Conservation (phyloP, 192 early-diverging fungal species). For the Spinellus fusiger region DNA sequence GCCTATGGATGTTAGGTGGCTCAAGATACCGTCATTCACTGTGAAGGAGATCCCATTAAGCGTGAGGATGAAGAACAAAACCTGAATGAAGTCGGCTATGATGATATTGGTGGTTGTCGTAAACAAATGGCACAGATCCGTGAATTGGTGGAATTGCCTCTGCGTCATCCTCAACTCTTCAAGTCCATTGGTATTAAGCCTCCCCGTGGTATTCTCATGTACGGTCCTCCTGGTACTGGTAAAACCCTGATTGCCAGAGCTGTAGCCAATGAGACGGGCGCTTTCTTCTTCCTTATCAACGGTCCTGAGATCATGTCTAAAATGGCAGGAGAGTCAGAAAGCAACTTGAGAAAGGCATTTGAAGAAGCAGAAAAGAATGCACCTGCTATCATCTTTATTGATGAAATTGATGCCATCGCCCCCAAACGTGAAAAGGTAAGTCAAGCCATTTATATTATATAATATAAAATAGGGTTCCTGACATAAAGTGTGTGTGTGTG, state of each 20-base stretch:
- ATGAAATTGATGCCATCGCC: slow-evolving; percentile 97
- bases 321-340: slow-evolving; percentile 99
- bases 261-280: slow-evolving; percentile 98
- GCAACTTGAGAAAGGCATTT: slow-evolving; percentile 96
- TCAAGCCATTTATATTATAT: neutral
- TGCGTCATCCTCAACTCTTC: slow-evolving; percentile 98
- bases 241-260: slow-evolving; percentile 98
- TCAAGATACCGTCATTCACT: slow-evolving; percentile 97
- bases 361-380: slow-evolving; percentile 98
- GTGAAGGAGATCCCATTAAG: slow-evolving; percentile 97
- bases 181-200: slow-evolving; percentile 99
- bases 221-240: slow-evolving; percentile 97
- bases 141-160: slow-evolving; percentile 94
- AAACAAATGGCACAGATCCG: slow-evolving; percentile 99
- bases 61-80: slow-evolving; percentile 97
- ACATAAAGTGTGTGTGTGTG: neutral
- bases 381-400: slow-evolving; percentile 95
- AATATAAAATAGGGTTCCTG: neutral
- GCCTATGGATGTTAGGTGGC: slow-evolving; percentile 60
- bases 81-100: slow-evolving; percentile 90
- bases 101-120: slow-evolving; percentile 97
- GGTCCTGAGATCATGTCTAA: slow-evolving; percentile 99
- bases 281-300: slow-evolving; percentile 99
- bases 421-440: slow-evolving; percentile 75
- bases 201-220: slow-evolving; percentile 96